These are phyloP conservation scores for Orbilia javanica DNA, from an alignment of 2,329 filamentous ascomycete genomes.

Conservation along the genomic window DNA sequence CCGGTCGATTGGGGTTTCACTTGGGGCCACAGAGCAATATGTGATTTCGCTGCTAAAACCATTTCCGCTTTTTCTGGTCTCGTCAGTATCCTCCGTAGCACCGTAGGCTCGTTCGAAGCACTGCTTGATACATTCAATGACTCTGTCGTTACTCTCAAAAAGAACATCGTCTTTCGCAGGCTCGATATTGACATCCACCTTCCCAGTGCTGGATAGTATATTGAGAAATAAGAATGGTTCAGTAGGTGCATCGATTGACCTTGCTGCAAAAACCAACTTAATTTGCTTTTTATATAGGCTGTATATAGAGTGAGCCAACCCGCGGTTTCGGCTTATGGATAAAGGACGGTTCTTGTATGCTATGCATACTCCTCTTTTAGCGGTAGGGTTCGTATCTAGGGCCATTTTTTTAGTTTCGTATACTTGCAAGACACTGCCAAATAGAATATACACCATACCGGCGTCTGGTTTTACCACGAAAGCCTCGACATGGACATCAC, in stretches of 20 bases:
- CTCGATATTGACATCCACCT: slow-evolving; percentile 70
- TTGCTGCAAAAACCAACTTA: slow-evolving; percentile 25
- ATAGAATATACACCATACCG: slow-evolving; percentile 12
- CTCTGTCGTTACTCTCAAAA: slow-evolving; percentile 66
- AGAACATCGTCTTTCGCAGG: slow-evolving; percentile 70
- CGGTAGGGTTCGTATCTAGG: slow-evolving; percentile 40
- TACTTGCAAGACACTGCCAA: neutral
- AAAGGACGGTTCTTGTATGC: slow-evolving; percentile 50
- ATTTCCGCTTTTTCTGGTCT: neutral
- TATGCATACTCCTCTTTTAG: slow-evolving; percentile 58
- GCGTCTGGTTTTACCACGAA: slow-evolving; percentile 58
- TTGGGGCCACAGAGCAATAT: slow-evolving; percentile 20
- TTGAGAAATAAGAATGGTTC: slow-evolving; percentile 69
- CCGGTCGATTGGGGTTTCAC: neutral
- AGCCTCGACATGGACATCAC: slow-evolving; percentile 57
- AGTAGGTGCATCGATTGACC: slow-evolving; percentile 62
- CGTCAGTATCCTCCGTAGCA: neutral
- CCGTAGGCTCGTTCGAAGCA: slow-evolving; percentile 30
- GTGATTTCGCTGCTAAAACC: slow-evolving; percentile 44
- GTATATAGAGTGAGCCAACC: slow-evolving; percentile 47
- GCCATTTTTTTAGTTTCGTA: neutral
- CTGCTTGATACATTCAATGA: slow-evolving; percentile 3
- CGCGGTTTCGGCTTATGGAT: slow-evolving; percentile 28
- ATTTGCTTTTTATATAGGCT: slow-evolving; percentile 40
- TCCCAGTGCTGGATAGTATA: slow-evolving; percentile 67